phyloP scores from a whole-genome alignment of 768 basidiomycete species.

The Auriculariales sp. region DNA sequence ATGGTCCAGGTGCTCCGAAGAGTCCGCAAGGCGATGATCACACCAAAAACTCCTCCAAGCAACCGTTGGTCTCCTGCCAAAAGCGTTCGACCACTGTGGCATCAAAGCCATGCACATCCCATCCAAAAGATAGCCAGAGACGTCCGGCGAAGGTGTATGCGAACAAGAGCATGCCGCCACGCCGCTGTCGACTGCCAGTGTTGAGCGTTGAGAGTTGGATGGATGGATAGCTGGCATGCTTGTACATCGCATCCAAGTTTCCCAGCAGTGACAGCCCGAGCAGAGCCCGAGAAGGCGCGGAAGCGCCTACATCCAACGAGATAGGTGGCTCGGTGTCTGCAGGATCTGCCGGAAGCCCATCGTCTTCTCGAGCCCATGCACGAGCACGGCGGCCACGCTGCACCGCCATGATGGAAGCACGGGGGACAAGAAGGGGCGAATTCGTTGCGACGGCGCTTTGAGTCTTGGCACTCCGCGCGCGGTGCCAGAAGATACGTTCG shows the following conservation, averaged over 20 bases:
- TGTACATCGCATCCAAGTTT: constrained; percentile 70
- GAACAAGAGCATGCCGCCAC: constrained; percentile 69
- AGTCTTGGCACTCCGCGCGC: constrained; percentile 49
- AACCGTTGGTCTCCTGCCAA: constrained; percentile 44
- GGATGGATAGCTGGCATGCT: constrained; percentile 41
- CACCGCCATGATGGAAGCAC: constrained; percentile 49
- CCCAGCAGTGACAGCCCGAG: constrained; percentile 75
- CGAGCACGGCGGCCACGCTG: constrained; percentile 47
- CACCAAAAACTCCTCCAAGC: constrained; percentile 46
- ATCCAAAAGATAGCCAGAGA: constrained; percentile 68
- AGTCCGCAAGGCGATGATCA: too few species aligned
- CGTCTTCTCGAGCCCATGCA: constrained; percentile 63
- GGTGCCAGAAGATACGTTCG: constrained; percentile 51
- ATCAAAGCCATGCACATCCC: constrained; percentile 65
- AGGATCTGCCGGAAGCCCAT: constrained; percentile 18
- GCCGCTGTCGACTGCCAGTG: constrained; percentile 70
- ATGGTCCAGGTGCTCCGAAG: too few species aligned
- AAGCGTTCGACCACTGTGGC: constrained; percentile 43
- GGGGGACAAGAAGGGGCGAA: constrained; percentile 42
- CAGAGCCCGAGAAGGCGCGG: constrained; percentile 42
- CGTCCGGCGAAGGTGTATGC: constrained; percentile 62
- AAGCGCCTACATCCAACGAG: constrained; percentile 16
- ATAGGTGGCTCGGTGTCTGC: constrained; percentile 4
- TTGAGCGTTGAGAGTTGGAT: constrained; percentile 59
- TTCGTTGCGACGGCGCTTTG: constrained; percentile 58